Evolutionary conservation across 2,329 filamentous ascomycete species (phyloP).

Genomic region (Colletotrichum camelliae): DNA sequence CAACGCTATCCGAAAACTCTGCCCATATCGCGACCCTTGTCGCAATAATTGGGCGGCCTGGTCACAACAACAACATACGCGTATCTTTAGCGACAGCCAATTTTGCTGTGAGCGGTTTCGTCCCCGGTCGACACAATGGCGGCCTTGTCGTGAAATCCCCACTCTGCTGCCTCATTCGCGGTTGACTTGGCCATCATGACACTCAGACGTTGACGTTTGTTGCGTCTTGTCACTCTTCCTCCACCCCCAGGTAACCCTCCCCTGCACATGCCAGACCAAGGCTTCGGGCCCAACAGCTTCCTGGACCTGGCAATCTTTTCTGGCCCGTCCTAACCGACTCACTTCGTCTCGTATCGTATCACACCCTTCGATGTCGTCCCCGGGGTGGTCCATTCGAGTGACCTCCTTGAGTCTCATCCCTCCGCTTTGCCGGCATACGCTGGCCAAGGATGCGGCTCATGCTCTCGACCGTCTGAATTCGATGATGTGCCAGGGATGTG

Average conservation of each 20-base stretch:
- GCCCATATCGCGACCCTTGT: background rate
- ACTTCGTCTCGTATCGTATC: conserved; percentile 7
- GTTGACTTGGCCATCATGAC: background rate
- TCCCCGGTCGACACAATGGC: background rate
- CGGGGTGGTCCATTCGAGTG: background rate
- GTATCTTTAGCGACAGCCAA: background rate
- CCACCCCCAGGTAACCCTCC: background rate
- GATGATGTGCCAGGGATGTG: background rate
- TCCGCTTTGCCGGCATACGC: background rate
- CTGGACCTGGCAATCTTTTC: conserved; percentile 1
- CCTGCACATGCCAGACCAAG: background rate
- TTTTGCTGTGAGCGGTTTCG: background rate
- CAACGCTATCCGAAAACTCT: background rate
- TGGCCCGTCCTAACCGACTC: background rate
- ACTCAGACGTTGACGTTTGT: background rate
- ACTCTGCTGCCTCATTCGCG: background rate
- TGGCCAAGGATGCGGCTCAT: background rate
- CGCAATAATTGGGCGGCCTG: background rate
- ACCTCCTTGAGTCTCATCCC: background rate
- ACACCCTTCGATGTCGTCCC: background rate
- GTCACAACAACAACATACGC: background rate
- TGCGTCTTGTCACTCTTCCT: background rate
- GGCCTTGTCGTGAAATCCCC: background rate
- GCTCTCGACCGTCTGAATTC: conserved; percentile 6
- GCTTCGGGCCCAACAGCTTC: background rate